These are phyloP conservation scores for Tubosaeta sp. DNA, from an alignment of 768 basidiomycete species.

Conservation along the genomic window DNA sequence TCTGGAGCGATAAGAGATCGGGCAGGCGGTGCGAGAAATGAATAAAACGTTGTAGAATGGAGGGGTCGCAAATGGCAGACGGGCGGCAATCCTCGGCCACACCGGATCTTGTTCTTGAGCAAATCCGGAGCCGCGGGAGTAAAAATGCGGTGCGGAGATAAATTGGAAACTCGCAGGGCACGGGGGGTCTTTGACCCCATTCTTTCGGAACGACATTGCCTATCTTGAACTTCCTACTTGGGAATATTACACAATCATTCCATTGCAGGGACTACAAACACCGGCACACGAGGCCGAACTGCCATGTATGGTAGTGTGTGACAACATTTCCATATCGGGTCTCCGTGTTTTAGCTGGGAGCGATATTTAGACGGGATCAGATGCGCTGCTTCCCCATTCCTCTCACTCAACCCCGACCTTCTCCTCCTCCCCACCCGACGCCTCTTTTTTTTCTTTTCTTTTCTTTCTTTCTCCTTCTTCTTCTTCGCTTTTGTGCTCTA, in stretches of 20 bases:
- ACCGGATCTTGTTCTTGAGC: constrained; percentile 24
- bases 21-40: constrained; percentile 21
- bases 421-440: constrained; percentile 39
- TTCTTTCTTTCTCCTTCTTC: constrained; percentile 23
- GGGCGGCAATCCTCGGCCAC: constrained; percentile 21
- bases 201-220: constrained; percentile 7
- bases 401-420: constrained; percentile 24
- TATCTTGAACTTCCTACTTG: constrained; percentile 8
- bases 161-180: constrained; percentile 24
- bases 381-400: constrained; percentile 26
- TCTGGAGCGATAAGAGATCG: constrained; percentile 25
- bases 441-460: constrained; percentile 28
- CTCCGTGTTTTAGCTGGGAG: not conserved
- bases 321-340: constrained; percentile 9
- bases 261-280: constrained; percentile 30
- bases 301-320: constrained; percentile 8
- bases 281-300: constrained; percentile 33
- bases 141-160: constrained; percentile 19
- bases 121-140: constrained; percentile 26
- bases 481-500: constrained; percentile 28
- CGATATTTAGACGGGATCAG: constrained; percentile 34
- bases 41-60: constrained; percentile 30
- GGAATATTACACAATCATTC: constrained; percentile 17
- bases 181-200: constrained; percentile 18
- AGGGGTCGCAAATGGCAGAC: constrained; percentile 1